A percentile compares a stretch with the other conserved stretches of the same genome.
Evolutionary conservation across 2,329 filamentous ascomycete genomes (phyloP).

Genomic region (Sphaceloma murrayae): DNA sequence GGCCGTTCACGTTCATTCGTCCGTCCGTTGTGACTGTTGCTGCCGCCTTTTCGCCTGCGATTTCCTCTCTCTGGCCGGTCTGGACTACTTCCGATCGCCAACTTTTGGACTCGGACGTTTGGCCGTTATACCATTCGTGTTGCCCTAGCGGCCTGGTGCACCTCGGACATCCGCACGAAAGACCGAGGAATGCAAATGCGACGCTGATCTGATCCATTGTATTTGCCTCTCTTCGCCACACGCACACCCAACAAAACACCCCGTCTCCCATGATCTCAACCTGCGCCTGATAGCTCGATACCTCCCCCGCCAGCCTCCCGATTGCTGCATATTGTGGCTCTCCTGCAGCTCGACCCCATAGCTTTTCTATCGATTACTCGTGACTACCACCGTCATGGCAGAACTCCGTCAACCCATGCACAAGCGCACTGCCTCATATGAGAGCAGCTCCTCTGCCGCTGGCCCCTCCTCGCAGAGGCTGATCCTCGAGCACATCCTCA

Average conservation of each 20-base stretch:
- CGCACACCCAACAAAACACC: not conserved
- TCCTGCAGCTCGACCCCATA: not conserved
- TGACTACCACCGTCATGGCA: not conserved
- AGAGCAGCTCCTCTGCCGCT: slow-evolving; percentile 31
- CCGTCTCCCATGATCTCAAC: slow-evolving; percentile 6
- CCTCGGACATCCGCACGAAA: not conserved
- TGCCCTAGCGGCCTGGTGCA: slow-evolving; percentile 9
- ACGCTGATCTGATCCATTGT: too few species aligned
- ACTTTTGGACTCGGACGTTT: slow-evolving; percentile 13
- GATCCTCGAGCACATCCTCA: slow-evolving; percentile 51
- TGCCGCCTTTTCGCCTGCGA: slow-evolving; percentile 10
- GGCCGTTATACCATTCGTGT: slow-evolving; percentile 9
- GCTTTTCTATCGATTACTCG: not conserved
- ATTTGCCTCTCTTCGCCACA: not conserved
- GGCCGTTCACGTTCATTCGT: too few species aligned
- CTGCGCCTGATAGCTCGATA: not conserved
- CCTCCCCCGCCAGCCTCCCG: slow-evolving; percentile 7
- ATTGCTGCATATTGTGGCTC: slow-evolving; percentile 6
- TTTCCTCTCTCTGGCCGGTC: slow-evolving; percentile 5
- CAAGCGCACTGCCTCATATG: slow-evolving; percentile 17
- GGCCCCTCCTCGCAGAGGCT: slow-evolving; percentile 35
- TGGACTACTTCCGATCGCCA: not conserved
- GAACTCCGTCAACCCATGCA: slow-evolving; percentile 8
- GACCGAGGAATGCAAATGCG: too few species aligned
- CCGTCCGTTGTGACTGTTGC: slow-evolving; percentile 8